Evolutionary conservation across 768 basidiomycete genomes (phyloP).

Genomic region (Tylopilus plumbeoviolaceoides): DNA sequence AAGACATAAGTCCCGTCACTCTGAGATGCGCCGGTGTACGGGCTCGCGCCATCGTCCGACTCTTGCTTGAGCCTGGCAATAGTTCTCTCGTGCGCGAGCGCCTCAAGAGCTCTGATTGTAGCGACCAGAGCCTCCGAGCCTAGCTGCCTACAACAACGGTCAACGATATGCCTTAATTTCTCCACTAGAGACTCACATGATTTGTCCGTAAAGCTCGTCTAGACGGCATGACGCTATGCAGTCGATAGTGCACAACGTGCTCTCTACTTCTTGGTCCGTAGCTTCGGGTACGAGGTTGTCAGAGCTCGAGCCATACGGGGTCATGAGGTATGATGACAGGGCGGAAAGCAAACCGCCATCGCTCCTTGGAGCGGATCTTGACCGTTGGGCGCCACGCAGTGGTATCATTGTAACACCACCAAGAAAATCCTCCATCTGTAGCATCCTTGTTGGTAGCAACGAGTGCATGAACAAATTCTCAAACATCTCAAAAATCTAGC

Average conservation of each 20-base stretch:
- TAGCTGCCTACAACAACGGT: conserved; percentile 54
- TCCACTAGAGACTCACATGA: conserved; percentile 59
- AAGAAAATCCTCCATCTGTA: conserved; percentile 98
- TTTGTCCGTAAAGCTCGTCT: conserved; percentile 92
- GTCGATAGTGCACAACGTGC: conserved; percentile 91
- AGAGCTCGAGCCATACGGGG: conserved; percentile 75
- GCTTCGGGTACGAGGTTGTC: conserved; percentile 82
- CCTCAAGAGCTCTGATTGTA: conserved; percentile 81
- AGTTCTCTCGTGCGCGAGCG: conserved; percentile 86
- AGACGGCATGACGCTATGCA: conserved; percentile 91
- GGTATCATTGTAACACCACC: conserved; percentile 94
- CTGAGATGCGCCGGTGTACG: conserved; percentile 30
- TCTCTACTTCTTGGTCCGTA: conserved; percentile 90
- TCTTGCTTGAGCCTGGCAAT: conserved; percentile 73
- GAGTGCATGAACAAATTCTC: conserved; percentile 94
- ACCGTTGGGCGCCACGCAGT: conserved; percentile 68
- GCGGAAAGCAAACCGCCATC: conserved; percentile 94
- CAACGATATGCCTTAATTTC: background rate
- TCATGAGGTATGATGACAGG: conserved; percentile 93
- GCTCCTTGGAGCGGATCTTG: conserved; percentile 54
- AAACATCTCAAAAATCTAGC: conserved; percentile 96
- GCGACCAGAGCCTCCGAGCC: conserved; percentile 77
- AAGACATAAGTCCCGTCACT: conserved; percentile 51
- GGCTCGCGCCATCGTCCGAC: conserved; percentile 50
- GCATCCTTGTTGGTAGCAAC: conserved; percentile 81